Conservation (phyloP, 768 basidiomycete genomes). For the Leccinum barrowsii region DNA sequence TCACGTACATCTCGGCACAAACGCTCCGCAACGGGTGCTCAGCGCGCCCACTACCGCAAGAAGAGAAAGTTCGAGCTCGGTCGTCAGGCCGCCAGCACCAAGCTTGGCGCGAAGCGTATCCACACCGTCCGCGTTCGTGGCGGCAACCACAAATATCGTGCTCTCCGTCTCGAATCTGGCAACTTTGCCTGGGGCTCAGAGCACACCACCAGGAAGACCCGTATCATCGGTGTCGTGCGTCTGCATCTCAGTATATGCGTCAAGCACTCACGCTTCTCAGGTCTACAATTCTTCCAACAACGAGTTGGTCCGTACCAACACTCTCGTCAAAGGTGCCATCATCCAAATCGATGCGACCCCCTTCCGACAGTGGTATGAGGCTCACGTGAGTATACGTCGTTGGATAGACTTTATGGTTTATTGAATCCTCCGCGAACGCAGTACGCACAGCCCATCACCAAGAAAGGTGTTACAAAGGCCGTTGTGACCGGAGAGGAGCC, state of each 20-base stretch:
- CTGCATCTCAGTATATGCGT: neutral
- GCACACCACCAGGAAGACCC: conserved; percentile 90
- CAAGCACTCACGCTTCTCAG: conserved; percentile 37
- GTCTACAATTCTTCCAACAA: conserved; percentile 99
- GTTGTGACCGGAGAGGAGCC: conserved; percentile 45
- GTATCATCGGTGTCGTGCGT: conserved; percentile 93
- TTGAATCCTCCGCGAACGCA: conserved; percentile 30
- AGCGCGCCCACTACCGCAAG: conserved; percentile 96
- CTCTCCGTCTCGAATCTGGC: conserved; percentile 92
- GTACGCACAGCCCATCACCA: conserved; percentile 95
- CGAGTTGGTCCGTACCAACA: conserved; percentile 99
- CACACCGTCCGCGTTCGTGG: conserved; percentile 95
- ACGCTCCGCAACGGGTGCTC: conserved; percentile 88
- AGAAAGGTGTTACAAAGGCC: conserved; percentile 68
- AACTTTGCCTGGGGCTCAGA: conserved; percentile 99
- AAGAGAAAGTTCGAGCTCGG: conserved; percentile 99
- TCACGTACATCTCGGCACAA: conserved; percentile 97
- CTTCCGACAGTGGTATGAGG: conserved; percentile 99
- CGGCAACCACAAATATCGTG: conserved; percentile 93
- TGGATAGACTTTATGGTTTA: neutral
- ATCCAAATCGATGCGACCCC: conserved; percentile 98
- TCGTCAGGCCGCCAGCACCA: conserved; percentile 96
- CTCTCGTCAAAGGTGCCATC: conserved; percentile 94
- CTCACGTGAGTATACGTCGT: conserved; percentile 66
- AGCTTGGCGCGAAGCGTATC: conserved; percentile 92